phyloP scores from a whole-genome alignment of 169 alveolate species.

The Neospora caninum region DNA sequence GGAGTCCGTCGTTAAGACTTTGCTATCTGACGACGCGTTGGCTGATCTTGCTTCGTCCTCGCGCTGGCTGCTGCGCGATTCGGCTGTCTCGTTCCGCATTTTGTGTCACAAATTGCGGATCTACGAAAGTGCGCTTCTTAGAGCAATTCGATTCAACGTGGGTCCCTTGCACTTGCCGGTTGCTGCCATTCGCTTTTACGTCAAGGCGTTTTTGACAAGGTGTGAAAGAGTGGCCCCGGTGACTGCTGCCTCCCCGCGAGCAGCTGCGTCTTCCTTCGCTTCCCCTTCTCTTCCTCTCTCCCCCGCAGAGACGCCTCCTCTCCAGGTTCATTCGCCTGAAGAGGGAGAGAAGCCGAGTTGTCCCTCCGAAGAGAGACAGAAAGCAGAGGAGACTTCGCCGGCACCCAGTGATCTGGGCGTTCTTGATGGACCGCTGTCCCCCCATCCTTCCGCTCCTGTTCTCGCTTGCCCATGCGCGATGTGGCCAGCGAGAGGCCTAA shows the following conservation, averaged over 20 bases:
- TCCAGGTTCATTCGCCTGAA: neutral
- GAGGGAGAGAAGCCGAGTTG: neutral
- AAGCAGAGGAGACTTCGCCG: too few relatives aligned
- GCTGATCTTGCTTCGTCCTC: conserved; percentile 33
- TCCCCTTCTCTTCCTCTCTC: neutral
- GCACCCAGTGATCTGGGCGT: too few relatives aligned
- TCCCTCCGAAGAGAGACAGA: too few relatives aligned
- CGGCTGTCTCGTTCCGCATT: neutral
- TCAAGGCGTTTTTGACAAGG: neutral
- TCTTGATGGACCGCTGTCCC: neutral
- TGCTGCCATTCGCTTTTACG: neutral
- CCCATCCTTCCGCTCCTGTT: neutral
- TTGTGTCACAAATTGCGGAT: conserved; percentile 5
- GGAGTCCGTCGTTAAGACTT: neutral
- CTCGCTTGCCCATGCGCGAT: neutral
- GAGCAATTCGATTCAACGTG: conserved; percentile 3
- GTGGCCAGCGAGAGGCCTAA: conserved; percentile 29
- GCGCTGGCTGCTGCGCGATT: conserved; percentile 34
- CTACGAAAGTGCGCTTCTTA: conserved; percentile 4
- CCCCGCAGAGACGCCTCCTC: neutral
- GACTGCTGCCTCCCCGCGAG: neutral
- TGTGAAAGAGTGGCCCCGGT: neutral
- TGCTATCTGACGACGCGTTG: neutral
- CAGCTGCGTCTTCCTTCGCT: neutral
- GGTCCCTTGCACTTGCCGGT: neutral